Base-by-base conservation (phyloP, 495 filamentous ascomycete genomes). In the Polyplosphaeria fusca region DNA sequence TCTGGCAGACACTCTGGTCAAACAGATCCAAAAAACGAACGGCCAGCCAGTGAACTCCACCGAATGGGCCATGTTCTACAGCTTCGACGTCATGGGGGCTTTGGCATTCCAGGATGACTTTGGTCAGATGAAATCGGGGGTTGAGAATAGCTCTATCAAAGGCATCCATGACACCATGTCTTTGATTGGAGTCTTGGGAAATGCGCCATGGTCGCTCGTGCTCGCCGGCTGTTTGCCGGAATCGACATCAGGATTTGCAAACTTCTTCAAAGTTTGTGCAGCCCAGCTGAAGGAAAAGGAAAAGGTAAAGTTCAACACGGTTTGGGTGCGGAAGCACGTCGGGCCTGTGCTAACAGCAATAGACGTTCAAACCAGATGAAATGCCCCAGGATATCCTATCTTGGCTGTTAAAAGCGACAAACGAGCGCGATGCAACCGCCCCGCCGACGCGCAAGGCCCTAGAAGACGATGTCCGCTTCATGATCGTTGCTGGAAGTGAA, bases 81-180 rank as follows among this genome's bases (percentile, higher is more conserved):
- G 58, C 9, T 70, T 76, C 42, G 73, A 76, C 49, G 59, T 70
- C 25, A 71, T 73, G 57, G 71, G 68, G 14, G 62, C 69, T 16
- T 53, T 75, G 5, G 67, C 64, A 16, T 73, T 74, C 53, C 65
- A 68, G 3, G 63, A 74, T 35, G 49, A 67, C 24, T 76, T 73
- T 52, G 40, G 54, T 22, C 69, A 65, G 48, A 56, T 74, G 0
- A 40, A 55, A 11, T 45, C 25, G 4, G 65, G 65, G 5, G 40
- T 60, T 38, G 55, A 61, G 51, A 65, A 69, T 37, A 30, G 25
- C 18, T 58, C 64, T 1, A 50, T 67, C 3, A 30, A 47, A 14
- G 35, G 49, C 7, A 32, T 70, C 13, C 51, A 58, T 24, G 46
- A 60, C 18, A 51, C 55, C 47, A 64, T 70, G 58, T 18, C 51